phyloP scores from a whole-genome alignment of 306 rosid species.

The Gillenia trifoliata region DNA sequence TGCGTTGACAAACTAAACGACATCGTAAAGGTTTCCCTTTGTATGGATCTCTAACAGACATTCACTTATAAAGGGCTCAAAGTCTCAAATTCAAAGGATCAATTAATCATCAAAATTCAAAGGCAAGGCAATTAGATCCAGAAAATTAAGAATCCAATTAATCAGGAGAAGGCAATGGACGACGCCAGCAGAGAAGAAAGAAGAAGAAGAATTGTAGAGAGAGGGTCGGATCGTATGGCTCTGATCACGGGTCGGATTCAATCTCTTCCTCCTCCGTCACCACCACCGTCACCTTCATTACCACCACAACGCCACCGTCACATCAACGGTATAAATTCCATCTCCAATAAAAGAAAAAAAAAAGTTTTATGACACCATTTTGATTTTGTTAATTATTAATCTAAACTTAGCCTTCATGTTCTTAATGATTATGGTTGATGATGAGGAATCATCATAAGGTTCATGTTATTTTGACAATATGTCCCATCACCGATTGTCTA shows the following conservation, averaged over 20 bases:
- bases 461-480: too few relatives aligned
- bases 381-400: background rate
- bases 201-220: conserved; percentile 50
- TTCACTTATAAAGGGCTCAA: too few relatives aligned
- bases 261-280: conserved; percentile 34
- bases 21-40: background rate
- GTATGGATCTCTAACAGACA: background rate
- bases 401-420: too few relatives aligned
- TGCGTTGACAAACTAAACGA: background rate
- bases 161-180: conserved; percentile 35
- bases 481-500: too few relatives aligned
- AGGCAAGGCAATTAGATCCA: too few relatives aligned
- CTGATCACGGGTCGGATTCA: conserved; percentile 49
- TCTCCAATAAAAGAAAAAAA: too few relatives aligned
- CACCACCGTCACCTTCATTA: conserved; percentile 26
- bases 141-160: too few relatives aligned
- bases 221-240: conserved; percentile 68
- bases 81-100: too few relatives aligned
- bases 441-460: background rate
- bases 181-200: conserved; percentile 37
- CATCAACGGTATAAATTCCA: background rate
- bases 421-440: too few relatives aligned
- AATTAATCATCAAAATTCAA: too few relatives aligned
- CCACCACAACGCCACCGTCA: conserved; percentile 2
- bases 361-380: background rate